Percentiles rank a stretch among this genome's conserved stretches.
These are phyloP conservation scores for Geosmithia putterillii DNA, from an alignment of 2,329 filamentous ascomycete genomes.

Conservation along the genomic window DNA sequence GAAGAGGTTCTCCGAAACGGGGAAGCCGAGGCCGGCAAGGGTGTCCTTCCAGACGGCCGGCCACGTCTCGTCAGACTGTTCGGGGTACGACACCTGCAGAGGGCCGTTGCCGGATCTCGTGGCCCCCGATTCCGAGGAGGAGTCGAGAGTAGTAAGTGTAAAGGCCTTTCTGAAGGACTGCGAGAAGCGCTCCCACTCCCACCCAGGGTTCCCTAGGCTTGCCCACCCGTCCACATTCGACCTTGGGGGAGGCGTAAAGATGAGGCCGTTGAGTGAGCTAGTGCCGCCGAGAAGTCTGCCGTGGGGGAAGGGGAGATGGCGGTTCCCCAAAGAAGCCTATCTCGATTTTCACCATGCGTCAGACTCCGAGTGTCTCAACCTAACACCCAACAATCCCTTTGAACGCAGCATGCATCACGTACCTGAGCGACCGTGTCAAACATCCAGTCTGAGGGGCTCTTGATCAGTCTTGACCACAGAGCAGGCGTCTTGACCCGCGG, in stretches of 20 bases:
- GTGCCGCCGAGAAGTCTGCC: slow-evolving; percentile 13
- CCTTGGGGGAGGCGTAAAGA: slow-evolving; percentile 8
- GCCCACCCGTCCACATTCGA: slow-evolving; percentile 12
- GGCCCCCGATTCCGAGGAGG: not conserved
- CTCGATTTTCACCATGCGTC: not conserved
- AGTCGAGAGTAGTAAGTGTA: not conserved
- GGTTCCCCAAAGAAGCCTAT: slow-evolving; percentile 1
- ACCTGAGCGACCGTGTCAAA: slow-evolving; percentile 12
- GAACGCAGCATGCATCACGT: too few species aligned
- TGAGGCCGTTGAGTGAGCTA: slow-evolving; percentile 14
- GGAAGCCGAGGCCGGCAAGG: slow-evolving; percentile 6
- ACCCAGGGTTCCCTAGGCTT: slow-evolving; percentile 13
- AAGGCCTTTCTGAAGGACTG: slow-evolving; percentile 6
- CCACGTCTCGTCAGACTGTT: slow-evolving; percentile 3
- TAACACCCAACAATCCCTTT: too few species aligned
- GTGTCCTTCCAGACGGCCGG: slow-evolving; percentile 9
- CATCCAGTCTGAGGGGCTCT: slow-evolving; percentile 12
- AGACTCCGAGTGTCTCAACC: too few species aligned
- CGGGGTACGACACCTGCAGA: slow-evolving; percentile 5
- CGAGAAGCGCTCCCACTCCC: slow-evolving; percentile 10
- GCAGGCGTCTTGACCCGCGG: slow-evolving; percentile 11
- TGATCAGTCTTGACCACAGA: slow-evolving; percentile 11
- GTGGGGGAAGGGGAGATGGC: slow-evolving; percentile 9
- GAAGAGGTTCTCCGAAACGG: slow-evolving; percentile 8
- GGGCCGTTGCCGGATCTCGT: not conserved